Evolutionary conservation across 2,329 filamentous ascomycete genomes (phyloP), one percentile per base, ranked within the genome.

Genomic region (Xylariaceae sp.): DNA sequence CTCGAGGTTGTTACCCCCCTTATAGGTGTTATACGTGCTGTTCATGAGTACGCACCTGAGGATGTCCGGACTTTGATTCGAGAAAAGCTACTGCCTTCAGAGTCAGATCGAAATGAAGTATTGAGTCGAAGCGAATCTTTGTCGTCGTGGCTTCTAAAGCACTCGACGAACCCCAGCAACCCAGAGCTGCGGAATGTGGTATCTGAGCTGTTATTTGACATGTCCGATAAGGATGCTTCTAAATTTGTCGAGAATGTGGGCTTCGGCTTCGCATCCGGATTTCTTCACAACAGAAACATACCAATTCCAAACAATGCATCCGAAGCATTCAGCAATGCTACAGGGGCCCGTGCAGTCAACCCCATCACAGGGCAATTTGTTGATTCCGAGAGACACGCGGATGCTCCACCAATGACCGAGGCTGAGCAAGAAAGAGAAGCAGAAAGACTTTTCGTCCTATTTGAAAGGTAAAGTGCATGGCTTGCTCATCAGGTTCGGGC

Each of bases 371-470:
- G 90, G 0, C 90, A 96, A 62, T 81, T 84, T 49, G 58, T 88
- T 38, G 83, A 89, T 50, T 73, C 71, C 29, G 86, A 91, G 63
- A 74, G 72, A 40, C 65, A 69, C 6, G 69, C 78, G 6, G 67
- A 79, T 3, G 63, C 71, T 9, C 79, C 81, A 2, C 79, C 86
- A 37, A 95, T 97, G 91, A 93, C 86, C 0, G 72, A 87, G 35
- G 89, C 90, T 50, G 91, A 97, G 67, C 96, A 91, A 63, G 87
- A 95, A 63, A 74, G 87, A 43, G 93, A 98, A 60, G 91, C 90
- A 0, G 91, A 96, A 64, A 78, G 81, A 42, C 65, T 96, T 1
- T 96, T 94, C 66, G 89, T 95, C 11, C 68, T 96, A 3, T 96
- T 96, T 64, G 89, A 96, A 64, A 77, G 87, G 84, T 85, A 67